Conservation (phyloP, 73 alveolate species). For the Tetrahymena thermophila region DNA sequence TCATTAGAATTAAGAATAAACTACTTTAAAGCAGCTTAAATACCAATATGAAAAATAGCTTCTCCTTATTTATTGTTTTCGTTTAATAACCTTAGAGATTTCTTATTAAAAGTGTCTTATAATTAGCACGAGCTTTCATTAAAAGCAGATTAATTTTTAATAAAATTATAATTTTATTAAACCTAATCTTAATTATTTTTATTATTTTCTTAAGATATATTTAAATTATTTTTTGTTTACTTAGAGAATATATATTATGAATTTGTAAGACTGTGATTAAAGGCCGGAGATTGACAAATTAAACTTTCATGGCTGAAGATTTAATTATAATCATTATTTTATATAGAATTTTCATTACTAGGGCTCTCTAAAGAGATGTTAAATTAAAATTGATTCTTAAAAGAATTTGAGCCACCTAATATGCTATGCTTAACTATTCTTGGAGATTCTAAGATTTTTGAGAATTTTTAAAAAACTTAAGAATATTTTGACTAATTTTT, state of each 20-base stretch:
- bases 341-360: not conserved
- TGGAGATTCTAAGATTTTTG: too few relatives aligned
- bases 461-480: too few relatives aligned
- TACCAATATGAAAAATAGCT: not conserved
- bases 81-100: too few relatives aligned
- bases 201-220: not conserved
- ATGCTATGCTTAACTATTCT: too few relatives aligned
- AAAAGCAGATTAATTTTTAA: not conserved
- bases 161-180: too few relatives aligned
- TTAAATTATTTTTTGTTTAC: not conserved
- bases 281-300: not conserved
- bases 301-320: not conserved
- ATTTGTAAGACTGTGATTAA: not conserved
- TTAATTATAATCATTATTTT: not conserved
- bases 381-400: too few relatives aligned
- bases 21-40: not conserved
- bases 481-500: too few relatives aligned
- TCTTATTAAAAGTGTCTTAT: too few relatives aligned
- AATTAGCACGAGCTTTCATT: not conserved
- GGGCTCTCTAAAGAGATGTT: not conserved
- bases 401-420: too few relatives aligned
- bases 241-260: not conserved
- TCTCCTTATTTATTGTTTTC: not conserved
- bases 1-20: not conserved
- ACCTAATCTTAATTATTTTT: not conserved